These are phyloP conservation scores for Stenocarpella maydis DNA, from an alignment of 2,329 filamentous ascomycete genomes.

Conservation along the genomic window DNA sequence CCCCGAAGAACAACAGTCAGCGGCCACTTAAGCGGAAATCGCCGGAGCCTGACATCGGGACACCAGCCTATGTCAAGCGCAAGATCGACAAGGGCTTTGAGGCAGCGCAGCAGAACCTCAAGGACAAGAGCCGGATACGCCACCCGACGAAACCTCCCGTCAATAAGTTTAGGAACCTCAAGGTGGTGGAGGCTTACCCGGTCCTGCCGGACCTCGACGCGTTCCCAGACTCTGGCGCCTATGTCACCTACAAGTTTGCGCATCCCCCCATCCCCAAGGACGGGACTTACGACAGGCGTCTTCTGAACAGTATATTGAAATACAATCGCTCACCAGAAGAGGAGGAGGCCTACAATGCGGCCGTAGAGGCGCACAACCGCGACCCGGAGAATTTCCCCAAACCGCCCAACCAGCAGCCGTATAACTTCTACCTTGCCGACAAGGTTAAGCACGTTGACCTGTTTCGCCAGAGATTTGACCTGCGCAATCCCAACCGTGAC, in stretches of 20 bases:
- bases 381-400: constrained; percentile 65
- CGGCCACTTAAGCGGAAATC: constrained; percentile 59
- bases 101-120: constrained; percentile 60
- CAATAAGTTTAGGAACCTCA: constrained; percentile 53
- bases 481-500: constrained; percentile 62
- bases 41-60: constrained; percentile 67
- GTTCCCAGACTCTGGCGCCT: constrained; percentile 75
- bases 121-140: constrained; percentile 61
- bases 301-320: constrained; percentile 68
- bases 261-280: constrained; percentile 65
- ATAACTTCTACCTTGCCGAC: constrained; percentile 71
- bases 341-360: constrained; percentile 58
- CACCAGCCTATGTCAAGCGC: constrained; percentile 71
- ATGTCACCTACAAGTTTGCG: constrained; percentile 74
- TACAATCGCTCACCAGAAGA: constrained; percentile 65
- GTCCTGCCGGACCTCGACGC: constrained; percentile 72
- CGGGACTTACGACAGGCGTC: constrained; percentile 64
- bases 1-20: constrained; percentile 41
- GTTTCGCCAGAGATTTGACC: constrained; percentile 69
- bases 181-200: constrained; percentile 66
- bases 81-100: constrained; percentile 72
- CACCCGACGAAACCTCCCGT: constrained; percentile 60
- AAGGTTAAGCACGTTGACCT: constrained; percentile 55
- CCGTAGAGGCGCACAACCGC: constrained; percentile 61
- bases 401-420: constrained; percentile 68